Evolutionary conservation across 2,329 filamentous ascomycete species (phyloP).

Genomic region (Furcasterigmium sp.): DNA sequence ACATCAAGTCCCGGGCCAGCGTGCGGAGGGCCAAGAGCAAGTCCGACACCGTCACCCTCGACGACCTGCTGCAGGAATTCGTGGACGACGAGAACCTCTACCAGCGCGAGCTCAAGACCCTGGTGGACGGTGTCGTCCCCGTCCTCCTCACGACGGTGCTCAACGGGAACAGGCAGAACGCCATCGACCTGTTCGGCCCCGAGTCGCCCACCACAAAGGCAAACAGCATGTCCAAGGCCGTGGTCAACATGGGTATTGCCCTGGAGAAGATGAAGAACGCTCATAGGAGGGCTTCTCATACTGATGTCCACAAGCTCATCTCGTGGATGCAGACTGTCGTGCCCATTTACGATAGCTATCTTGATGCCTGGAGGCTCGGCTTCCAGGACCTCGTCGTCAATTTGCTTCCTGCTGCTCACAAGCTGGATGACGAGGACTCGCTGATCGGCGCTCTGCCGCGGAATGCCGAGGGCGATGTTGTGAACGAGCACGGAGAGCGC

Average conservation of each 20-base stretch:
- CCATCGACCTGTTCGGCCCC: slow-evolving; percentile 62
- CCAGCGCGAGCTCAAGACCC: slow-evolving; percentile 80
- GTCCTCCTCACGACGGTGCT: slow-evolving; percentile 84
- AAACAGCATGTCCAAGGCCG: slow-evolving; percentile 70
- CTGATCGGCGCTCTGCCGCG: slow-evolving; percentile 53
- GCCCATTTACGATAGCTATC: slow-evolving; percentile 77
- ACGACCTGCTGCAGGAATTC: slow-evolving; percentile 76
- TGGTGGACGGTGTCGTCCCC: slow-evolving; percentile 93
- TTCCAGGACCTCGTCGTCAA: slow-evolving; percentile 96
- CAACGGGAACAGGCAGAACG: slow-evolving; percentile 59
- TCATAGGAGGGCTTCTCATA: slow-evolving; percentile 74
- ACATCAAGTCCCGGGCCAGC: slow-evolving; percentile 71
- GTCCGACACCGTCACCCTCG: slow-evolving; percentile 61
- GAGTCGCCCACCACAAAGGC: slow-evolving; percentile 45
- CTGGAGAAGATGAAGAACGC: slow-evolving; percentile 77
- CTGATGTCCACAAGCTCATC: slow-evolving; percentile 66
- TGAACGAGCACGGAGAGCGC: slow-evolving; percentile 74
- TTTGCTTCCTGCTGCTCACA: slow-evolving; percentile 62
- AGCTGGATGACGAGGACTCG: slow-evolving; percentile 53
- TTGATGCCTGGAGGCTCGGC: slow-evolving; percentile 83
- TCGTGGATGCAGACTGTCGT: slow-evolving; percentile 77
- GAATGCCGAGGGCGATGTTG: slow-evolving; percentile 60
- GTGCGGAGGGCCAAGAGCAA: slow-evolving; percentile 68
- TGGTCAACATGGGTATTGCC: slow-evolving; percentile 88
- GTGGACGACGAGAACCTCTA: slow-evolving; percentile 82